phyloP scores from a whole-genome alignment of 768 basidiomycete species.

The Epithele typhae region DNA sequence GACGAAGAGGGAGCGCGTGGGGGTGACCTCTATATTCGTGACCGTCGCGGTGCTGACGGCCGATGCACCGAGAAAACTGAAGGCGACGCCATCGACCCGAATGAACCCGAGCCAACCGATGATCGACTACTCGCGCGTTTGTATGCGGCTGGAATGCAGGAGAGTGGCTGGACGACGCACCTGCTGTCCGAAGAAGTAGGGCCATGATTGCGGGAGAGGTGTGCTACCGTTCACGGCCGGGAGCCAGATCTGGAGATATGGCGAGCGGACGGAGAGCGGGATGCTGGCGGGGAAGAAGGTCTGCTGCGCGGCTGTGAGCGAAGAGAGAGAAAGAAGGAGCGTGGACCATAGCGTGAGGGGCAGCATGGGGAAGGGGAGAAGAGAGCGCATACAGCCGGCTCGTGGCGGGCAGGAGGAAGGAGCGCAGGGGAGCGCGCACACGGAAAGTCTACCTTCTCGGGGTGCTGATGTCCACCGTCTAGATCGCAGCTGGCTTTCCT shows the following conservation, averaged over 20 bases:
- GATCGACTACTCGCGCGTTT: background rate
- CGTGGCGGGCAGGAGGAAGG: too few species aligned
- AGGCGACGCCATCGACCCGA: slow-evolving; percentile 5
- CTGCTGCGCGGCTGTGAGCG: background rate
- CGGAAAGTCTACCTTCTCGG: too few species aligned
- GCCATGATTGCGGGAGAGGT: slow-evolving; percentile 13
- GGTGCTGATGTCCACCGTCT: too few species aligned
- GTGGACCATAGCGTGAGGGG: too few species aligned
- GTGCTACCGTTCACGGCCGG: background rate
- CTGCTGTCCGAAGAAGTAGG: slow-evolving; percentile 13
- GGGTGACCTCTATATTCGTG: background rate
- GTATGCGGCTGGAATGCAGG: background rate
- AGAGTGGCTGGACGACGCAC: background rate
- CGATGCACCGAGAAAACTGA: slow-evolving; percentile 5
- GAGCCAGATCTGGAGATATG: slow-evolving; percentile 22
- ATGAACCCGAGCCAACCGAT: slow-evolving; percentile 9
- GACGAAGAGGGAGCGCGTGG: slow-evolving; percentile 20
- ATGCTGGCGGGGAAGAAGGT: slow-evolving; percentile 19
- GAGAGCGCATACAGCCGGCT: too few species aligned
- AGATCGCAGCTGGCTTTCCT: too few species aligned
- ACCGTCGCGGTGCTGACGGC: background rate
- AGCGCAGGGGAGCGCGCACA: too few species aligned
- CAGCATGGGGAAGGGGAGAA: too few species aligned
- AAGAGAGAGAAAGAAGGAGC: background rate
- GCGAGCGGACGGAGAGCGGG: slow-evolving; percentile 24